Evolutionary conservation across 2,329 filamentous ascomycete species (phyloP).

Genomic region (Fusarium chuoi): DNA sequence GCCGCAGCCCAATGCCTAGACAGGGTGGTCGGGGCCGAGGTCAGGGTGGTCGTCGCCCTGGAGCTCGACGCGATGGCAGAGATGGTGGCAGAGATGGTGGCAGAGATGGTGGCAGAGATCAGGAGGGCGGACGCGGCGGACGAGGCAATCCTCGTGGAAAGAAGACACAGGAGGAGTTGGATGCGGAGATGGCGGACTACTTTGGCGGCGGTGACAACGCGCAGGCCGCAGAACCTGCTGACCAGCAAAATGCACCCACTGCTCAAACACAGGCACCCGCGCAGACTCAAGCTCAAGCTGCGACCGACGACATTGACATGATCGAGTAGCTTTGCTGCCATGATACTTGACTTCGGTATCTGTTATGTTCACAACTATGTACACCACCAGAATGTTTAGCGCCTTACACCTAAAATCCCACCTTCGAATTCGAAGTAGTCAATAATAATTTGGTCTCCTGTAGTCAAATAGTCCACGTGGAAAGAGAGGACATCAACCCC

Average conservation of each 20-base stretch:
- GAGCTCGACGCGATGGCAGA: constrained; percentile 47
- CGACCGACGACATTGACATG: constrained; percentile 74
- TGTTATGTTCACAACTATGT: constrained; percentile 32
- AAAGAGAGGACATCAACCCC: background rate
- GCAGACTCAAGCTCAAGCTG: constrained; percentile 36
- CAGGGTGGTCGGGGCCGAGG: constrained; percentile 53
- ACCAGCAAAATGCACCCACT: constrained; percentile 44
- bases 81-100: constrained; percentile 53
- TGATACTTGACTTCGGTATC: constrained; percentile 9
- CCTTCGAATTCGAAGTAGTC: constrained; percentile 33
- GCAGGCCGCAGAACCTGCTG: constrained; percentile 48
- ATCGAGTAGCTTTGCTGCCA: constrained; percentile 62
- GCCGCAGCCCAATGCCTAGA: constrained; percentile 68
- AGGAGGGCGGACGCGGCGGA: constrained; percentile 53
- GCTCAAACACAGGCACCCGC: constrained; percentile 32
- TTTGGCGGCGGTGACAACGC: constrained; percentile 66
- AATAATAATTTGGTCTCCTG: constrained; percentile 7
- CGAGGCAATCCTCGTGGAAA: constrained; percentile 67
- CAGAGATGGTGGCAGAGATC: constrained; percentile 51
- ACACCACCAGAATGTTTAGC: constrained; percentile 43
- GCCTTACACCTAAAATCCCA: constrained; percentile 25
- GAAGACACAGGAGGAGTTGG: constrained; percentile 92
- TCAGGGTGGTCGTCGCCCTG: constrained; percentile 61
- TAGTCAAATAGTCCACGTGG: background rate
- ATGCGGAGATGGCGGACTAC: constrained; percentile 98